Conservation (phyloP, 177 flowering plant species). For the Vitis hybrid region DNA sequence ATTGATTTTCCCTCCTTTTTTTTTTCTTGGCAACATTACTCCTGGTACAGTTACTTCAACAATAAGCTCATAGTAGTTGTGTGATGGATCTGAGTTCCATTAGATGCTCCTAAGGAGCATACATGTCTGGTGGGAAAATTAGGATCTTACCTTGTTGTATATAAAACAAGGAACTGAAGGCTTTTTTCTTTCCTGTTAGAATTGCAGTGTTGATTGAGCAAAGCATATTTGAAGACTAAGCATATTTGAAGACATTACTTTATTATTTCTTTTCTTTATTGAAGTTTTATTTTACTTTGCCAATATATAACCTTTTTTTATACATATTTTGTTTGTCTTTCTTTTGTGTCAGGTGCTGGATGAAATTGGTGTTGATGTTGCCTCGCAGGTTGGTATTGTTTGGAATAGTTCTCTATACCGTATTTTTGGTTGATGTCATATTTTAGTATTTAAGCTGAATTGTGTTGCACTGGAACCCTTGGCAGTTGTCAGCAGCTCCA, state of each 20-base stretch:
- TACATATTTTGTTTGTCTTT: neutral
- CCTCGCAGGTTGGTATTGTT: conserved; percentile 61
- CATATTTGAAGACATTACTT: neutral
- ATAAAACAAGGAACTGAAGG: conserved; percentile 3
- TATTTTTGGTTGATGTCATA: neutral
- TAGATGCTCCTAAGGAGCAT: neutral
- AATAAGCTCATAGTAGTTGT: neutral
- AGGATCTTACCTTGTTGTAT: neutral
- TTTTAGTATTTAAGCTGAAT: neutral
- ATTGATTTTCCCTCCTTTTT: neutral
- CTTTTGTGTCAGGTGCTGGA: conserved; percentile 62
- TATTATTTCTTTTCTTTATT: neutral
- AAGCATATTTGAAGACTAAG: neutral
- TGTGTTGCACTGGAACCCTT: neutral
- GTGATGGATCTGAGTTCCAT: neutral
- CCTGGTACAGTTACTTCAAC: neutral
- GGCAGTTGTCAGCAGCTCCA: conserved; percentile 77
- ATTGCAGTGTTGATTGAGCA: neutral
- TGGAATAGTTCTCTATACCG: neutral
- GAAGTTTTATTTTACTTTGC: neutral
- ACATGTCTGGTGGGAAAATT: neutral
- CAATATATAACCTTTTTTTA: neutral
- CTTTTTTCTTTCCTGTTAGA: neutral
- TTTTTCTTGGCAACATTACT: neutral
- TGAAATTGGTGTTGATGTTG: conserved; percentile 83